phyloP scores from a whole-genome alignment of 805 yeast genomes.

The Saturnispora kantuleensis region DNA sequence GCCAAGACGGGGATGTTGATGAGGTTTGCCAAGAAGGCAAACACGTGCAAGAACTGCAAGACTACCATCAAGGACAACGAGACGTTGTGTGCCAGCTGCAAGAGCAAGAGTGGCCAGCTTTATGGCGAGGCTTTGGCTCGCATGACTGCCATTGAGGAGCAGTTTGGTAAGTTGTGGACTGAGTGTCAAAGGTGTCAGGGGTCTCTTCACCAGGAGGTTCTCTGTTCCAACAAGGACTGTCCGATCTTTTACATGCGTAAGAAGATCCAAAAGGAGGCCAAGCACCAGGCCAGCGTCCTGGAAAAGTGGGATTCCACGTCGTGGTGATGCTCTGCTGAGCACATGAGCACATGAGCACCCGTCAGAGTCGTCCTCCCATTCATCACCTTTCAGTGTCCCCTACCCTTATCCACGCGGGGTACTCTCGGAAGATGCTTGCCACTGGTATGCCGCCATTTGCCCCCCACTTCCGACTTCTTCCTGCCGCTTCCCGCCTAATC shows the following conservation, averaged over 20 bases:
- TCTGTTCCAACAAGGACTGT: constrained; percentile 93
- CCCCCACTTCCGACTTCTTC: too few relatives aligned
- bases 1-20: constrained; percentile 76
- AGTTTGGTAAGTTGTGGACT: constrained; percentile 89
- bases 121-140: constrained; percentile 75
- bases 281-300: constrained; percentile 46
- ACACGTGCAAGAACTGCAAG: constrained; percentile 80
- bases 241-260: constrained; percentile 96
- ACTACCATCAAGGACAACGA: constrained; percentile 54
- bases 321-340: constrained; percentile 31
- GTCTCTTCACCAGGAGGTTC: constrained; percentile 86
- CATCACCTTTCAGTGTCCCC: not conserved
- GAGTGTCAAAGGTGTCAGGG: constrained; percentile 98
- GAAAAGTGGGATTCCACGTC: constrained; percentile 53
- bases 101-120: constrained; percentile 58
- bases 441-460: not conserved
- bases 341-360: constrained; percentile 2
- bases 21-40: constrained; percentile 86
- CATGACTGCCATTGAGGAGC: constrained; percentile 70
- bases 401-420: not conserved
- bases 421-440: not conserved
- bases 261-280: constrained; percentile 67
- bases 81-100: constrained; percentile 67
- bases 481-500: too few relatives aligned
- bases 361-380: too few relatives aligned